Conservation (phyloP, 2,329 filamentous ascomycete species). For the Clonostachys rhizophaga region DNA sequence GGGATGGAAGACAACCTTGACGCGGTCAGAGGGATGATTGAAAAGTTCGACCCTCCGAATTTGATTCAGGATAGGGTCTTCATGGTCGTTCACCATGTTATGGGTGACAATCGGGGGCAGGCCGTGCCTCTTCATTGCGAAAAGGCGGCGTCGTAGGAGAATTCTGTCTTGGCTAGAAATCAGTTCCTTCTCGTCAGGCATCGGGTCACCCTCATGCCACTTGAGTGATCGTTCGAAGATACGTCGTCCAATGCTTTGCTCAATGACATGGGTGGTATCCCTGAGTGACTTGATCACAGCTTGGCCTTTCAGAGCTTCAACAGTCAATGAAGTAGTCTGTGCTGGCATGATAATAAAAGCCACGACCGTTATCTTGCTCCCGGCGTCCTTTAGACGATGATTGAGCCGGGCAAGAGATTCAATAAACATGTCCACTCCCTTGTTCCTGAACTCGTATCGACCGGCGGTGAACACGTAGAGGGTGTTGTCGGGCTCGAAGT, state of each 20-base stretch:
- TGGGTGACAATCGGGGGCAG: conserved; percentile 96
- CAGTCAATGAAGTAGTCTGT: conserved; percentile 89
- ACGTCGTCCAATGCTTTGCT: conserved; percentile 85
- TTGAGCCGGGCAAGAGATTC: conserved; percentile 93
- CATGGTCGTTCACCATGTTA: conserved; percentile 93
- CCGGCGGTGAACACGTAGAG: conserved; percentile 97
- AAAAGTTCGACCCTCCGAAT: conserved; percentile 94
- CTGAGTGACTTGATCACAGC: conserved; percentile 94
- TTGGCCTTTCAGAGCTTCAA: conserved; percentile 93
- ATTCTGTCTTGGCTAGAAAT: conserved; percentile 91
- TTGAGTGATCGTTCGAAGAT: conserved; percentile 91
- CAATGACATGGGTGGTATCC: conserved; percentile 89
- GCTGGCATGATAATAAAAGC: conserved; percentile 99
- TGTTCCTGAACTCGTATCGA: conserved; percentile 96
- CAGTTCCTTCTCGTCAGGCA: conserved; percentile 95
- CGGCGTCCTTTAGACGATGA: conserved; percentile 78
- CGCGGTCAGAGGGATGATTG: conserved; percentile 90
- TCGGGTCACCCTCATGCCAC: conserved; percentile 90
- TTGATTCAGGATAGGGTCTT: conserved; percentile 94
- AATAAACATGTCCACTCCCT: conserved; percentile 99
- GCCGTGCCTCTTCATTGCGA: conserved; percentile 90
- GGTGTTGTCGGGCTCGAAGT: conserved; percentile 95
- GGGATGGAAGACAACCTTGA: conserved; percentile 97
- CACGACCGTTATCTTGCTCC: conserved; percentile 90
- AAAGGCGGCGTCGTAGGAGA: conserved; percentile 82